A percentile compares a stretch with the other conserved stretches of the same genome.
Conservation (phyloP, 1,139 yeast genomes). For the Blastobotrys malaysiensis region DNA sequence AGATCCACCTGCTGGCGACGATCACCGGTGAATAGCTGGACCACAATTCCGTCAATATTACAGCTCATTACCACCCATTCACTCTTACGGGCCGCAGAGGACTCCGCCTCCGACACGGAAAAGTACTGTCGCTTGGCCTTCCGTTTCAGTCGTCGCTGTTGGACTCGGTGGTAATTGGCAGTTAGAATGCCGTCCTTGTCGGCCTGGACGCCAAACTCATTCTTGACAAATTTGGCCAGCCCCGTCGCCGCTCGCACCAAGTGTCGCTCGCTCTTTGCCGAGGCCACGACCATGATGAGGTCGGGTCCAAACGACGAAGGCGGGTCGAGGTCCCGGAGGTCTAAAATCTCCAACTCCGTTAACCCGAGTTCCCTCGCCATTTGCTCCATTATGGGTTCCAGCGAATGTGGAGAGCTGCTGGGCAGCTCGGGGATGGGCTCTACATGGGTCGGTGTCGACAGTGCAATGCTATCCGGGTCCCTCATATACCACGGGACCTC, state of each 20-base stretch:
- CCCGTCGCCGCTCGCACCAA: conserved; percentile 65
- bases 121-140: conserved; percentile 43
- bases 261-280: conserved; percentile 78
- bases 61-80: conserved; percentile 78
- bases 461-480: conserved; percentile 19
- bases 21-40: conserved; percentile 68
- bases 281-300: conserved; percentile 54
- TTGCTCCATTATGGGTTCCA: conserved; percentile 43
- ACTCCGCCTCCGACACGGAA: conserved; percentile 13
- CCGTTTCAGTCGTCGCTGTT: conserved; percentile 57
- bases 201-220: conserved; percentile 41
- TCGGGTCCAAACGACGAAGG: conserved; percentile 40
- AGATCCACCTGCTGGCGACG: conserved; percentile 63
- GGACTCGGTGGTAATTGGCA: conserved; percentile 50
- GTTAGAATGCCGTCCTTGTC: conserved; percentile 68
- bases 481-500: conserved; percentile 29
- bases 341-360: conserved; percentile 55
- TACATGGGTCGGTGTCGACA: conserved; percentile 16
- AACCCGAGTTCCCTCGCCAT: conserved; percentile 62
- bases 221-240: conserved; percentile 45
- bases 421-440: conserved; percentile 44
- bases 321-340: conserved; percentile 45
- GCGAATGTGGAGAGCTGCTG: conserved; percentile 45
- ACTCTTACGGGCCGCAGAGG: conserved; percentile 24
- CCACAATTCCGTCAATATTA: conserved; percentile 52